These are phyloP conservation scores for Ogataea trehalophila DNA, from an alignment of 805 yeast species.

Conservation along the genomic window DNA sequence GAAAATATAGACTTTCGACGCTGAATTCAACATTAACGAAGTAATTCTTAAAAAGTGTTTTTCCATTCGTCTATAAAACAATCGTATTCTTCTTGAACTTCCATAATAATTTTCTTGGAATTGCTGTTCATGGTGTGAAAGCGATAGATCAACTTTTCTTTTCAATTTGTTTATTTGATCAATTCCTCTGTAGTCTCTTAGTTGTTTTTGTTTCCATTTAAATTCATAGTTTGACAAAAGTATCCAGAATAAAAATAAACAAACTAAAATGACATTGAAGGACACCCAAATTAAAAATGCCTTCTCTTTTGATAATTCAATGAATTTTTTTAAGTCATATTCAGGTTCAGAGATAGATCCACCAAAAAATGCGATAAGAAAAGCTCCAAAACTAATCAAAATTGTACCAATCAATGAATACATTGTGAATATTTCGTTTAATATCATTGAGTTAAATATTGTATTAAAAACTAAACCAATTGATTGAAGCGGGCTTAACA, in stretches of 20 bases:
- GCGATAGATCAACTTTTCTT: neutral
- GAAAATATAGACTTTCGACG: neutral
- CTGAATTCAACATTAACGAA: neutral
- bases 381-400: constrained; percentile 68
- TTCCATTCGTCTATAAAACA: too few species aligned
- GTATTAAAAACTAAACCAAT: constrained; percentile 86
- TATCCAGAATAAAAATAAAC: constrained; percentile 28
- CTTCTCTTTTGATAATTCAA: constrained; percentile 35
- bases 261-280: constrained; percentile 30
- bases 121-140: neutral
- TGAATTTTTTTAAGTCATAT: constrained; percentile 43
- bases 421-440: constrained; percentile 62
- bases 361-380: constrained; percentile 72
- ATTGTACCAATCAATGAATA: constrained; percentile 59
- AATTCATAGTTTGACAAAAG: constrained; percentile 12
- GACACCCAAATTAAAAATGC: constrained; percentile 57
- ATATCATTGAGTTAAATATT: constrained; percentile 59
- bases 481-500: constrained; percentile 79
- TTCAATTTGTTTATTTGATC: constrained; percentile 4
- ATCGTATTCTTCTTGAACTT: neutral
- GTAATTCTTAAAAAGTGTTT: neutral
- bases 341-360: constrained; percentile 57
- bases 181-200: constrained; percentile 1
- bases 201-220: constrained; percentile 3
- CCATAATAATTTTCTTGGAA: neutral